Evolutionary conservation across 2,329 filamentous ascomycete genomes (phyloP), one percentile per base, ranked within the genome.

Genomic region (Neofusicoccum umdonicola): DNA sequence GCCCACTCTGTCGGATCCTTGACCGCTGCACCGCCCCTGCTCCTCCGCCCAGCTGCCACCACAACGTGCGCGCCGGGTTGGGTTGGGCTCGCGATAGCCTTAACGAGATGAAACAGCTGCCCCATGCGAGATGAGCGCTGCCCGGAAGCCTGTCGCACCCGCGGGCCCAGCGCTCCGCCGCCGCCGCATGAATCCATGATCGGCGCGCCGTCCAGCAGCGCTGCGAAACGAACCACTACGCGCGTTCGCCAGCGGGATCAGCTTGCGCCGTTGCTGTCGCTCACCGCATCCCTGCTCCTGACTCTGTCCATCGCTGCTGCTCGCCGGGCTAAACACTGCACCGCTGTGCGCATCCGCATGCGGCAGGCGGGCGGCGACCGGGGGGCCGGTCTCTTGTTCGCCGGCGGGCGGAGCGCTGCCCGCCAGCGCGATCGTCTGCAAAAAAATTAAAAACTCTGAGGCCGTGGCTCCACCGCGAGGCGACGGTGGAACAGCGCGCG

Each of bases 101-200:
- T 62, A 51, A 62, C 58, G 58, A 62, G 58, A 62, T 62, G 58
- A 62, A 62, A 62, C 58, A 50, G 58, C 35, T 62, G 44, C 56
- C 56, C 44, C 58, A 62, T 62, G 58, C 58, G 58, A 62, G 58
- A 62, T 62, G 61, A 52, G 61, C 47, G 61, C 61, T 27, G 48
- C 37, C 31, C 61, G 48, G 39, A 45, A 60, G 41, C 41, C 56
- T 22, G 56, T 37, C 56, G 37, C 56, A 47, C 6, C 41, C 22
- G 22, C 22, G 22, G 22, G 22, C 22, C 22, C 22, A 22, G 22
- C 22, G 22, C 22, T 22, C 22, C 56, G 31, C 57, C 27, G n/a
- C 48, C 48, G 48, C 54, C 8, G 54, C 54, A 58, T 58, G 22
- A 58, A 58, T 31, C 15, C 22, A 31, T 39, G 39, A 47, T 60